These are phyloP conservation scores for Tagetes erecta DNA, from an alignment of 129 eudicot genomes.

Conservation along the genomic window DNA sequence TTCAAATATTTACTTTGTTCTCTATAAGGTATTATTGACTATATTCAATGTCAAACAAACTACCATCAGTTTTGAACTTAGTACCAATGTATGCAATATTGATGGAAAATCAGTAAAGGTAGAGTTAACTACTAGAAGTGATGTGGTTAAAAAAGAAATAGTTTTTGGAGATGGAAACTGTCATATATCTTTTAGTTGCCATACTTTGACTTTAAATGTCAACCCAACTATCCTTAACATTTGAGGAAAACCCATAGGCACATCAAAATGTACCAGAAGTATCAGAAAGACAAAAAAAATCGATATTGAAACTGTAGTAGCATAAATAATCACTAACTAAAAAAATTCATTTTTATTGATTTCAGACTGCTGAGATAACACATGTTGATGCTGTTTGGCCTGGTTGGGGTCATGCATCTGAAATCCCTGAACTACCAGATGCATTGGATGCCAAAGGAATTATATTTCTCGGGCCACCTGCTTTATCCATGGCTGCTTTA, in stretches of 20 bases:
- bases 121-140: background rate
- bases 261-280: background rate
- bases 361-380: constrained; percentile 89
- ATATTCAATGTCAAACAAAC: background rate
- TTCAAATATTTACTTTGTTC: background rate
- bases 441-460: constrained; percentile 85
- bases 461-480: constrained; percentile 95
- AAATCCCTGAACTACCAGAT: constrained; percentile 96
- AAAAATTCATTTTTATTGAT: background rate
- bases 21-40: background rate
- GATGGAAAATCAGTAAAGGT: background rate
- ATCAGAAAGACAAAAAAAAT: background rate
- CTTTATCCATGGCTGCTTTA: constrained; percentile 85
- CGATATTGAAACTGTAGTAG: background rate
- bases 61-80: background rate
- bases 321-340: background rate
- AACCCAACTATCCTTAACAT: background rate
- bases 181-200: background rate
- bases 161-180: background rate
- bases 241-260: background rate
- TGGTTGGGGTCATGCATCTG: constrained; percentile 99
- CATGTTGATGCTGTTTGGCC: constrained; percentile 99
- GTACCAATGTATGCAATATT: background rate
- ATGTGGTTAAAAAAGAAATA: background rate
- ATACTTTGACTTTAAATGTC: background rate